These are phyloP conservation scores for Hibiscus tridactylites DNA, from an alignment of 345 rosid species.

Conservation along the genomic window DNA sequence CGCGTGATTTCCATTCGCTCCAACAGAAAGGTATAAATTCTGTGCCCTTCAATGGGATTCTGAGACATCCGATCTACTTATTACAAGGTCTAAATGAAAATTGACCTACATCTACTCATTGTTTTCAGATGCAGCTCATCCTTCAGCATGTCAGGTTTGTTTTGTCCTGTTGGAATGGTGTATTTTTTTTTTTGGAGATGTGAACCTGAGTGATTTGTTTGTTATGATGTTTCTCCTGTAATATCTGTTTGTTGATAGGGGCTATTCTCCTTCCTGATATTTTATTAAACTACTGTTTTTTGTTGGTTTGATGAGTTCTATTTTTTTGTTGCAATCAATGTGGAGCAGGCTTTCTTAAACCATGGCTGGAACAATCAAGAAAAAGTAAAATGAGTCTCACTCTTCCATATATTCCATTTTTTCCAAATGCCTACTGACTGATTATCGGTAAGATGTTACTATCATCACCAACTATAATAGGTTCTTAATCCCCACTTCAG, in stretches of 20 bases:
- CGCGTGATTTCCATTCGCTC: constrained; percentile 76
- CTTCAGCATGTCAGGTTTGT: too few species aligned
- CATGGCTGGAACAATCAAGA: constrained; percentile 74
- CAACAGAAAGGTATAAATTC: constrained; percentile 80
- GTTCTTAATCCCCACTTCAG: not conserved
- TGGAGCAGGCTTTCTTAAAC: constrained; percentile 77
- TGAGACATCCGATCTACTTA: constrained; percentile 58
- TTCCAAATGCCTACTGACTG: not conserved
- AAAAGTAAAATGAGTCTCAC: constrained; percentile 29
- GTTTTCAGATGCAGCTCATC: too few species aligned
- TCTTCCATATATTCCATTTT: not conserved
- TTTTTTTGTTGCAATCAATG: constrained; percentile 35
- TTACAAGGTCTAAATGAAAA: constrained; percentile 48
- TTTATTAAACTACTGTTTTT: too few species aligned
- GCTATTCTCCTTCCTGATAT: too few species aligned
- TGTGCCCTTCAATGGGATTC: constrained; percentile 94
- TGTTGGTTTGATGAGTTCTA: too few species aligned
- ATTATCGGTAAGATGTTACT: not conserved
- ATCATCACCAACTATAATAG: not conserved
- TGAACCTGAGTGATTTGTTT: too few species aligned
- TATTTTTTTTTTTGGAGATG: too few species aligned
- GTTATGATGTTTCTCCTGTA: too few species aligned
- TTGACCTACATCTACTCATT: not conserved
- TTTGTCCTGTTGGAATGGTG: too few species aligned
- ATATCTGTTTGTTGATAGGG: too few species aligned